Percentiles rank a stretch among this genome's conserved stretches.
Conservation (phyloP, 2,329 filamentous ascomycete genomes). For the Pseudocercospora macadamiae region DNA sequence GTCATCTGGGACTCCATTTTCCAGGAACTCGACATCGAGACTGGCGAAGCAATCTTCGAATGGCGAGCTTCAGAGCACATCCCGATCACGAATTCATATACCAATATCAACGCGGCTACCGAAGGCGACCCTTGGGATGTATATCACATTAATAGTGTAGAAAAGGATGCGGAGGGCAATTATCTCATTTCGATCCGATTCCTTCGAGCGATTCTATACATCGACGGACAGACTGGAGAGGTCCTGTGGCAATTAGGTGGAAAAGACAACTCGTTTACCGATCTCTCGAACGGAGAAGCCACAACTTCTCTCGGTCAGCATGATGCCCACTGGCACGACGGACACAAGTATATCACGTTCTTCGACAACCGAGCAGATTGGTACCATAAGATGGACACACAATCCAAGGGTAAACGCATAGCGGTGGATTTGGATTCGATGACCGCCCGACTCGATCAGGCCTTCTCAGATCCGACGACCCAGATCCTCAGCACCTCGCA, state of each 20-base stretch:
- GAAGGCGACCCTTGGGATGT: slow-evolving; percentile 55
- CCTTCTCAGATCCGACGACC: slow-evolving; percentile 31
- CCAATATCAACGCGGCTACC: slow-evolving; percentile 40
- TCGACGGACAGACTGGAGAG: slow-evolving; percentile 52
- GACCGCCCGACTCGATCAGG: slow-evolving; percentile 33
- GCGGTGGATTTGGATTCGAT: slow-evolving; percentile 33
- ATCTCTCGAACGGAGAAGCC: slow-evolving; percentile 30
- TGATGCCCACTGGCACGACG: slow-evolving; percentile 52
- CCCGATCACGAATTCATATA: slow-evolving; percentile 46
- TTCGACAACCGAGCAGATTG: slow-evolving; percentile 39
- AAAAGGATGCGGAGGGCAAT: slow-evolving; percentile 55
- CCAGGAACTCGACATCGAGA: slow-evolving; percentile 52
- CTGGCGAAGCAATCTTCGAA: slow-evolving; percentile 59
- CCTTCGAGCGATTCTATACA: slow-evolving; percentile 51
- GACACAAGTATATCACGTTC: slow-evolving; percentile 23
- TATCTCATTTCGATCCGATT: slow-evolving; percentile 59
- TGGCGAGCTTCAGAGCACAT: slow-evolving; percentile 61
- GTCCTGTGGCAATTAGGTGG: slow-evolving; percentile 56
- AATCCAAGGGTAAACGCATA: slow-evolving; percentile 28
- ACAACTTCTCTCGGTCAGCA: slow-evolving; percentile 54
- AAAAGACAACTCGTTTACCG: slow-evolving; percentile 35
- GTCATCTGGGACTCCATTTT: slow-evolving; percentile 39
- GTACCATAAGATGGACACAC: slow-evolving; percentile 20
- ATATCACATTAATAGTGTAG: slow-evolving; percentile 61
- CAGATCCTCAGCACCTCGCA: slow-evolving; percentile 52